Conservation (phyloP, 352 stramenopile genomes). For the Phytophthora vignae region DNA sequence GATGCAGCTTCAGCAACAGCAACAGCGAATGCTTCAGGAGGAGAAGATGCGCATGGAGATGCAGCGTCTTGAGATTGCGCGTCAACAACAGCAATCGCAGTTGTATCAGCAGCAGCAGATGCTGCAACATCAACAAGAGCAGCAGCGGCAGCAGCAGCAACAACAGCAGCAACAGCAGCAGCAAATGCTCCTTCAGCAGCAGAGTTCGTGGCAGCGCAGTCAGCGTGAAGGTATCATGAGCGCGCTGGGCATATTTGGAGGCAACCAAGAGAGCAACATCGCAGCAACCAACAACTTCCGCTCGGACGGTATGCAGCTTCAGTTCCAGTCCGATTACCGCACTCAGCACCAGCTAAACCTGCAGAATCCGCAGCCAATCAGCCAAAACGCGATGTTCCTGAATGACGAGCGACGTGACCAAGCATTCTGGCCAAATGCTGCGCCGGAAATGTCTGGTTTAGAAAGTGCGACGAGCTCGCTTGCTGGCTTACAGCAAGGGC, state of each 20-base stretch:
- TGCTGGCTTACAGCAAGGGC: constrained; percentile 13
- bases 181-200: constrained; percentile 76
- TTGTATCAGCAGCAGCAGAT: constrained; percentile 71
- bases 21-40: constrained; percentile 79
- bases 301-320: constrained; percentile 46
- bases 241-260: constrained; percentile 73
- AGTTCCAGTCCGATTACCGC: constrained; percentile 64
- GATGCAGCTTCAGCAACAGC: constrained; percentile 69
- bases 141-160: constrained; percentile 70
- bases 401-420: constrained; percentile 39
- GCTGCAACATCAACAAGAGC: constrained; percentile 67
- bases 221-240: constrained; percentile 86
- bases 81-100: constrained; percentile 72
- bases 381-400: constrained; percentile 44
- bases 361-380: constrained; percentile 23
- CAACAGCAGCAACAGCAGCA: constrained; percentile 73
- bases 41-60: constrained; percentile 88
- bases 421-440: constrained; percentile 39
- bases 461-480: constrained; percentile 14
- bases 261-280: constrained; percentile 35
- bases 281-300: constrained; percentile 42
- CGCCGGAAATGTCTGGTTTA: constrained; percentile 27
- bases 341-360: constrained; percentile 48
- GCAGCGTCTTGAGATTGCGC: constrained; percentile 77
- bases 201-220: constrained; percentile 79